Base-by-base conservation (phyloP, 2,329 filamentous ascomycete species). In the Elsinoe batatas region DNA sequence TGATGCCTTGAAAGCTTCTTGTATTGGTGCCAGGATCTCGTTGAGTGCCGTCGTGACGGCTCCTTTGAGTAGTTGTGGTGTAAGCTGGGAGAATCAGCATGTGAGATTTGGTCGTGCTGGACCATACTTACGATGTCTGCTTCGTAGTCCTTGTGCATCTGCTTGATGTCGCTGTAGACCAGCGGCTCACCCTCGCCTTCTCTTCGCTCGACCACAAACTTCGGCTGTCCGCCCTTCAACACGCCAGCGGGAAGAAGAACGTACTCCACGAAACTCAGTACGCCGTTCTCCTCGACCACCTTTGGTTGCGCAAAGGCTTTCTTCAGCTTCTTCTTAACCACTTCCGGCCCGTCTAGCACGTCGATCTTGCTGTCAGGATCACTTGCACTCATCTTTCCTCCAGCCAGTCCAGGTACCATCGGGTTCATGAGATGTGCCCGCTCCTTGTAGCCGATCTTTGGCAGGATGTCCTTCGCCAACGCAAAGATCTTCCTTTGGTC, bases 401-500 rank as follows among this genome's bases (percentile, higher is more conserved):
- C 84, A 61, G 79, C 76, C 10, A 97, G 75, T 37, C 93, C 91
- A 0, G 91, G 85, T 15, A 97, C 87, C 86, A 97, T 95, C 17
- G 88, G 83, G 70, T 90, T 90, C 78, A 90, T 85, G 56, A 90
- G 64, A 69, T 88, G 83, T 64, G 87, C 78, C 65, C 87, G 72
- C 72, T 85, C 82, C 62, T 81, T 82, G 77, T 95, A 96, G 51
- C 89, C 90, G 47, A 98, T 74, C 70, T 85, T 88, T 11, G 90
- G 89, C 30, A 96, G 74, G 72, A 85, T 85, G 62, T 96, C 91
- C 61, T 85, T 86, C 3, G 91, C 90, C 3, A 90, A 81, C 0
- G 84, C 84, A 68, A 95, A 95, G 59, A 95, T 83, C 73, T 95
- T 96, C 58, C 90, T 76, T 73, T 95, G 91, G 65, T 96, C 91